A percentile compares a stretch with the other conserved stretches of the same genome.
These are phyloP conservation scores for Diphasiastrum complanatum DNA, from an alignment of 83 land plant species.

Conservation along the genomic window DNA sequence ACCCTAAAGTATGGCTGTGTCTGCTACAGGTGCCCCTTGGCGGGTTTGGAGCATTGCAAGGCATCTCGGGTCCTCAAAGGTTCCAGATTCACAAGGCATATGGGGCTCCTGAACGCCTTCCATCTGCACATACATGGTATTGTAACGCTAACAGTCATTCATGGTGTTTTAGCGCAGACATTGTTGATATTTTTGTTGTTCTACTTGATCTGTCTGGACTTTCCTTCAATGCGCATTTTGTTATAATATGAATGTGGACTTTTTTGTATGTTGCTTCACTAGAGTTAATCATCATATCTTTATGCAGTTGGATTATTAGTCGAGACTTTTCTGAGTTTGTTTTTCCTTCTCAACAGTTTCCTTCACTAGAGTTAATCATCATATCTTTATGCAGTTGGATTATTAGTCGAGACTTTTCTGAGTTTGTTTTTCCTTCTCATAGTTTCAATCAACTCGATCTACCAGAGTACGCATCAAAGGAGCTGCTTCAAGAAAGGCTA, in stretches of 20 bases:
- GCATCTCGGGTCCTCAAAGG: conserved; percentile 91
- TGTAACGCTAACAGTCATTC: conserved; percentile 1
- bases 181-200: not conserved
- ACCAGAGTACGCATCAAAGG: conserved; percentile 87
- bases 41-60: conserved; percentile 96
- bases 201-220: not conserved
- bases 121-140: conserved; percentile 99
- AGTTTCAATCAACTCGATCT: conserved; percentile 96
- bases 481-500: conserved; percentile 78
- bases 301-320: not conserved
- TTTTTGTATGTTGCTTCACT: too few relatives aligned
- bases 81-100: conserved; percentile 99
- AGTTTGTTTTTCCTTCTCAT: conserved; percentile 35
- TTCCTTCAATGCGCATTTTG: too few relatives aligned
- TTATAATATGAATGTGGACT: too few relatives aligned
- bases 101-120: conserved; percentile 90
- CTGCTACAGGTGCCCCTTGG: conserved; percentile 81
- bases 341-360: too few relatives aligned
- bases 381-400: not conserved
- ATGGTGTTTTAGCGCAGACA: not conserved
- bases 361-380: too few relatives aligned
- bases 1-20: not conserved
- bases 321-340: not conserved
- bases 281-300: too few relatives aligned
- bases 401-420: not conserved